Percentiles rank a stretch among this genome's conserved stretches.
These are phyloP conservation scores for Scedosporium minutisporum DNA, from an alignment of 2,329 filamentous ascomycete species.

Conservation along the genomic window DNA sequence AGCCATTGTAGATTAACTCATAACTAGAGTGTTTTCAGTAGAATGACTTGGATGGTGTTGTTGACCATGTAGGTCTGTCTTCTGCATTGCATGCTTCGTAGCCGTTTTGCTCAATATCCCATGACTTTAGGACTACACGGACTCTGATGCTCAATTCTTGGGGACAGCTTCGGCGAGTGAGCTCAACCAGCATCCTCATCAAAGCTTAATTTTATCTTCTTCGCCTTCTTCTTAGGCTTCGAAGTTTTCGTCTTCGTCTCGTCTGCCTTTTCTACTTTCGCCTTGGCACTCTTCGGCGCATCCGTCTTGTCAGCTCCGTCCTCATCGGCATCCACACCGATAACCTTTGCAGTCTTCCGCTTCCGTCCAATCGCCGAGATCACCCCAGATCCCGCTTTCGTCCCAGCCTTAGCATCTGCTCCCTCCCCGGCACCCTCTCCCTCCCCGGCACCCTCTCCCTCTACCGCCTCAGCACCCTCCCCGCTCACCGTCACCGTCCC, in stretches of 20 bases:
- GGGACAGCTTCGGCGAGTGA: slow-evolving; percentile 23
- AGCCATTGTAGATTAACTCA: slow-evolving; percentile 2
- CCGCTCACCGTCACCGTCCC: slow-evolving; percentile 22
- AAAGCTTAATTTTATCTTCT: slow-evolving; percentile 61
- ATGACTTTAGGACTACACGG: neutral
- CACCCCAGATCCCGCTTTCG: slow-evolving; percentile 27
- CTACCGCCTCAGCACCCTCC: slow-evolving; percentile 7
- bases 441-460: slow-evolving; percentile 18
- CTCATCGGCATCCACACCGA: slow-evolving; percentile 27
- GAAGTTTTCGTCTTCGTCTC: slow-evolving; percentile 15
- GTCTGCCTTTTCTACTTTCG: slow-evolving; percentile 6
- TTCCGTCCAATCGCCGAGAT: slow-evolving; percentile 36
- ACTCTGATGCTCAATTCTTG: neutral
- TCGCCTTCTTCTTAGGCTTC: slow-evolving; percentile 41
- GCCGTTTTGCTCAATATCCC: neutral
- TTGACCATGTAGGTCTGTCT: slow-evolving; percentile 3
- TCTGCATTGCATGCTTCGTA: slow-evolving; percentile 10
- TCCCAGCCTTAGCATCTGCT: slow-evolving; percentile 14
- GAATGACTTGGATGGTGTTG: neutral
- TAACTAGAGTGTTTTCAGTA: slow-evolving; percentile 2
- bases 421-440: slow-evolving; percentile 17
- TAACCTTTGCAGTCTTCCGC: slow-evolving; percentile 43
- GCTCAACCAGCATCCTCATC: slow-evolving; percentile 40
- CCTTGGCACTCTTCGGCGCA: slow-evolving; percentile 6
- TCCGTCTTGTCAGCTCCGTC: slow-evolving; percentile 15